phyloP scores from a whole-genome alignment of 805 yeast genomes.

The Starmerella davenportii region DNA sequence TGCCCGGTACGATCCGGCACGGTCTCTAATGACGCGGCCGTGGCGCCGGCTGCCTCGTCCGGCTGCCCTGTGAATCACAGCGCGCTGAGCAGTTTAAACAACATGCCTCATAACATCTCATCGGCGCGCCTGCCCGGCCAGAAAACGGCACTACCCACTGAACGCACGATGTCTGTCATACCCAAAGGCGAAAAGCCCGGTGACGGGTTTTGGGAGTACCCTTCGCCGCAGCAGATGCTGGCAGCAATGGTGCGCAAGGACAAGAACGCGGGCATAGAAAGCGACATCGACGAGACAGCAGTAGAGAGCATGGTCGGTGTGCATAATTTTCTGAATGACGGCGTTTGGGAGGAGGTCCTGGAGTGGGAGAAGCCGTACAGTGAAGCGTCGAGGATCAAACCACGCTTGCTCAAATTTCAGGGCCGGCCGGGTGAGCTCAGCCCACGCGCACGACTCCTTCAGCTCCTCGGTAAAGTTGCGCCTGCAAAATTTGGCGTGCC shows the following conservation, averaged over 20 bases:
- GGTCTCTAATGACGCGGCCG: background rate
- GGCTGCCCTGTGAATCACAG: constrained; percentile 30
- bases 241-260: constrained; percentile 95
- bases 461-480: constrained; percentile 45
- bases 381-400: constrained; percentile 35
- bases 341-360: constrained; percentile 89
- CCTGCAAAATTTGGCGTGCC: constrained; percentile 56
- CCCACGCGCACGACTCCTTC: constrained; percentile 65
- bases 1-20: constrained; percentile 1
- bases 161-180: constrained; percentile 64
- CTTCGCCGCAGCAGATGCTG: constrained; percentile 97
- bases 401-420: constrained; percentile 68
- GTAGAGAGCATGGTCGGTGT: constrained; percentile 94
- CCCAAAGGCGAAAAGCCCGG: constrained; percentile 56
- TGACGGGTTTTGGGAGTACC: constrained; percentile 91
- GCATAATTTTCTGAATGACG: constrained; percentile 89
- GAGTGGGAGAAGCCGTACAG: constrained; percentile 77
- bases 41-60: background rate
- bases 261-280: constrained; percentile 46
- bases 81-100: constrained; percentile 50
- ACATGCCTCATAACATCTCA: constrained; percentile 58
- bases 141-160: constrained; percentile 56
- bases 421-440: constrained; percentile 80
- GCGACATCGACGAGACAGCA: constrained; percentile 46
- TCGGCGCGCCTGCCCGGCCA: constrained; percentile 67